Conservation (phyloP, 305 asterid species). For the Lippia alba region DNA sequence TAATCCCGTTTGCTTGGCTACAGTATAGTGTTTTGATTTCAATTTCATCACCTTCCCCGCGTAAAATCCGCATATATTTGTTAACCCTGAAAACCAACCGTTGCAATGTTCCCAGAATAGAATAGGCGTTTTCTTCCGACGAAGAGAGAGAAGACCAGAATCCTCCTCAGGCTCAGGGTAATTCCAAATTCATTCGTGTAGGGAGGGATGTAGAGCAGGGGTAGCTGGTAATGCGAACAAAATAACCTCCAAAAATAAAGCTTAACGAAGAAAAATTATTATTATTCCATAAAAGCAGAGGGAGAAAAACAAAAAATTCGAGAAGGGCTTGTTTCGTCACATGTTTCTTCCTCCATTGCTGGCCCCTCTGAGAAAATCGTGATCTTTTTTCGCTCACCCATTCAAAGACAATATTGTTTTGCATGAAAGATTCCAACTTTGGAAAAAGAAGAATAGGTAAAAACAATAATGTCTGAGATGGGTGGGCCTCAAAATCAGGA, state of each 20-base stretch:
- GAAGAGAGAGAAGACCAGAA: slow-evolving; percentile 26
- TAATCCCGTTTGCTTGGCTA: too few relatives aligned
- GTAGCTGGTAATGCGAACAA: slow-evolving; percentile 45
- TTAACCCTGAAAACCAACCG: slow-evolving; percentile 39
- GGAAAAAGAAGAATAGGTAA: slow-evolving; percentile 10
- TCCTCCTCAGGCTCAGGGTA: slow-evolving; percentile 21
- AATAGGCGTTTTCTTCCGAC: slow-evolving; percentile 33
- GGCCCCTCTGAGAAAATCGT: slow-evolving; percentile 42
- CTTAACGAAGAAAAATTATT: neutral
- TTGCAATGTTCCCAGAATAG: slow-evolving; percentile 44
- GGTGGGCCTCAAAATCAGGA: slow-evolving; percentile 54
- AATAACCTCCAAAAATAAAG: neutral
- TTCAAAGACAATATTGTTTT: slow-evolving; percentile 41
- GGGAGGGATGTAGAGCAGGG: slow-evolving; percentile 37
- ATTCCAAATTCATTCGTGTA: slow-evolving; percentile 10
- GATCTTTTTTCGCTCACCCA: slow-evolving; percentile 38
- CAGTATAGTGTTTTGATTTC: too few relatives aligned
- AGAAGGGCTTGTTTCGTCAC: neutral
- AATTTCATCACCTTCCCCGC: slow-evolving; percentile 15
- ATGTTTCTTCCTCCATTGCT: slow-evolving; percentile 39
- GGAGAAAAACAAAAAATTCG: neutral
- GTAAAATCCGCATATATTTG: slow-evolving; percentile 32
- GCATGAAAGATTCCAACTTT: neutral
- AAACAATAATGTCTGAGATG: slow-evolving; percentile 35
- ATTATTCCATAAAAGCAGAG: slow-evolving; percentile 1